A percentile compares a stretch with the other conserved stretches of the same genome.
Conservation (phyloP, 1,284 basidiomycete species). For the Phellinidium pouzarii region DNA sequence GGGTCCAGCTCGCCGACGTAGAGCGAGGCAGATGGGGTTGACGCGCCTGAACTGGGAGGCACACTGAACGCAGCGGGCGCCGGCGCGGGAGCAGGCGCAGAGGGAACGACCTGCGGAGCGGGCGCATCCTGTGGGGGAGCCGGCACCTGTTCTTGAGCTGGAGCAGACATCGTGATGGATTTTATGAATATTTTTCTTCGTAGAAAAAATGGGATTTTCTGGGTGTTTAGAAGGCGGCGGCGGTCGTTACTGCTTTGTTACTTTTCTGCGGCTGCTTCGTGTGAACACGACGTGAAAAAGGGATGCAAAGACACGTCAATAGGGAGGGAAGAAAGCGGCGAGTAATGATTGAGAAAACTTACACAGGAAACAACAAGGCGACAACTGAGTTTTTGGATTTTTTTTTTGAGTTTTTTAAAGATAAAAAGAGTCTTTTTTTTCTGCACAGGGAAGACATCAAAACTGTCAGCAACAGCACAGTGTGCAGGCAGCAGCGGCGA, state of each 20-base stretch:
- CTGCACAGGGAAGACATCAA: constrained; percentile 19
- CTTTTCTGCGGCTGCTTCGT: constrained; percentile 59
- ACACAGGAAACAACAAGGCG: constrained; percentile 69
- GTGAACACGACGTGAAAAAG: constrained; percentile 21
- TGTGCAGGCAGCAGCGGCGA: constrained; percentile 20
- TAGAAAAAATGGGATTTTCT: constrained; percentile 21
- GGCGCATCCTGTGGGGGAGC: constrained; percentile 31
- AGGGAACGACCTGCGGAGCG: constrained; percentile 23
- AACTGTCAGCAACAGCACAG: constrained; percentile 20
- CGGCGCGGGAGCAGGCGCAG: constrained; percentile 32
- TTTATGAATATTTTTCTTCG: constrained; percentile 33
- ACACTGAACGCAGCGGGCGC: constrained; percentile 55
- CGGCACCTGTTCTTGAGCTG: constrained; percentile 27
- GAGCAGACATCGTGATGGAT: constrained; percentile 51
- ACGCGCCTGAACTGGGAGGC: constrained; percentile 45
- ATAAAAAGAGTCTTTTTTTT: constrained; percentile 37
- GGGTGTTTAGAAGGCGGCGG: constrained; percentile 28
- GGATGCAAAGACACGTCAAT: neutral
- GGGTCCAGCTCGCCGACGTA: constrained; percentile 99
- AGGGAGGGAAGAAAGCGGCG: constrained; percentile 21
- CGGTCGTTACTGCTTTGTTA: constrained; percentile 84
- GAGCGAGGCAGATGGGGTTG: constrained; percentile 84
- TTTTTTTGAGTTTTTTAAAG: constrained; percentile 26
- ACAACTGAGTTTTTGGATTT: constrained; percentile 55
- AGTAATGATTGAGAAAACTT: constrained; percentile 25